Percentiles rank a stretch among this genome's conserved stretches.
Evolutionary conservation across 441 rosid species (phyloP).

Genomic region (Metrosideros polymorpha): DNA sequence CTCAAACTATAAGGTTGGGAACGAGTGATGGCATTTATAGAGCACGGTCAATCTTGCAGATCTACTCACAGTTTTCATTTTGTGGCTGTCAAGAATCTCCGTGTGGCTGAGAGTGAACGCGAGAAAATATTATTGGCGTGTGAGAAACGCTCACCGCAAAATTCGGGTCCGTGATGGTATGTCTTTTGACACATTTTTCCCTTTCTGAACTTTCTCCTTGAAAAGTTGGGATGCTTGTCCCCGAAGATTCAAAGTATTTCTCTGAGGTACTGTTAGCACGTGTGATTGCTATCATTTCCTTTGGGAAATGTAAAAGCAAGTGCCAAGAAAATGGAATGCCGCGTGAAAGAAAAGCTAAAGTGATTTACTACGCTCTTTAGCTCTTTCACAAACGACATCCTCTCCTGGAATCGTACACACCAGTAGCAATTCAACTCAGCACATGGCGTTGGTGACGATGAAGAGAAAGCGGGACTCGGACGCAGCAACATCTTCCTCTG

Average conservation of each 20-base stretch:
- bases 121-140: not conserved
- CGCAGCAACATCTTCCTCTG: not conserved
- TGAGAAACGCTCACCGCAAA: not conserved
- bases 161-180: not conserved
- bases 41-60: not conserved
- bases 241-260: not conserved
- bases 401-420: not conserved
- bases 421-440: not conserved
- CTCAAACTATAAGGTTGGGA: not conserved
- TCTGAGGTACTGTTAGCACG: fast-evolving
- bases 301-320: fast-evolving
- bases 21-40: not conserved
- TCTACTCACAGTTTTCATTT: not conserved
- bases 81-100: not conserved
- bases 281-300: not conserved
- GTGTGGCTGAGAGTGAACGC: no score
- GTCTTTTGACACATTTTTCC: not conserved
- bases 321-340: fast-evolving
- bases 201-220: not conserved
- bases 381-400: not conserved
- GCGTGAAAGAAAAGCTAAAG: not conserved
- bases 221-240: not conserved
- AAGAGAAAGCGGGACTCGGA: not conserved
- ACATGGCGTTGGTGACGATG: not conserved
- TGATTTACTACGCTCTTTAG: not conserved